phyloP scores from a whole-genome alignment of 129 eudicot species.

The Smallanthus sonchifolius region DNA sequence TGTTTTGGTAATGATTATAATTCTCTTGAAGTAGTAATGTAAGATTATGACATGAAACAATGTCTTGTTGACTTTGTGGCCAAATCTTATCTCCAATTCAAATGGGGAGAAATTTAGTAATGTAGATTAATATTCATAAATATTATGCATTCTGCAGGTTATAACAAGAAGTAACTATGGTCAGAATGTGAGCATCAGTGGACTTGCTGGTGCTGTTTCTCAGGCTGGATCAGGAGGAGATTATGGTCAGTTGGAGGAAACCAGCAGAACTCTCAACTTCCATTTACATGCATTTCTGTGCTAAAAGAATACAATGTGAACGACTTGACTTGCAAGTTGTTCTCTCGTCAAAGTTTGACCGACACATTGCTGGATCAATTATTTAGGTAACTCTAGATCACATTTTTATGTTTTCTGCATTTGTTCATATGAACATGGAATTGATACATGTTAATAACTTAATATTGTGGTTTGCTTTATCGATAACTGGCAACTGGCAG shows the following conservation, averaged over 20 bases:
- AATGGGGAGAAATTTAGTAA: too few species aligned
- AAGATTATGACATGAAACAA: too few species aligned
- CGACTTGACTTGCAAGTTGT: slow-evolving; percentile 82
- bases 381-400: slow-evolving; percentile 53
- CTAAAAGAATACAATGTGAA: slow-evolving; percentile 58
- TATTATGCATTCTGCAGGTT: slow-evolving; percentile 49
- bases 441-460: not conserved
- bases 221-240: slow-evolving; percentile 90
- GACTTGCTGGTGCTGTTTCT: slow-evolving; percentile 96
- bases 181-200: slow-evolving; percentile 81
- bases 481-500: slow-evolving; percentile 30
- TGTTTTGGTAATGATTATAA: too few species aligned
- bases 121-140: not conserved
- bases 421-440: not conserved
- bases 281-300: slow-evolving; percentile 74
- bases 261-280: slow-evolving; percentile 72
- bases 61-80: too few species aligned
- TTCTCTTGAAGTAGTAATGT: too few species aligned
- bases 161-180: slow-evolving; percentile 92
- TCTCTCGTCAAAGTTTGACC: slow-evolving; percentile 71
- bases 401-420: not conserved
- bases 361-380: slow-evolving; percentile 66
- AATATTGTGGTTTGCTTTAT: not conserved
- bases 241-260: slow-evolving; percentile 86
- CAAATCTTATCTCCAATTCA: too few species aligned